Conservation (phyloP, 2,329 filamentous ascomycete genomes). For the Fusarium concolor region DNA sequence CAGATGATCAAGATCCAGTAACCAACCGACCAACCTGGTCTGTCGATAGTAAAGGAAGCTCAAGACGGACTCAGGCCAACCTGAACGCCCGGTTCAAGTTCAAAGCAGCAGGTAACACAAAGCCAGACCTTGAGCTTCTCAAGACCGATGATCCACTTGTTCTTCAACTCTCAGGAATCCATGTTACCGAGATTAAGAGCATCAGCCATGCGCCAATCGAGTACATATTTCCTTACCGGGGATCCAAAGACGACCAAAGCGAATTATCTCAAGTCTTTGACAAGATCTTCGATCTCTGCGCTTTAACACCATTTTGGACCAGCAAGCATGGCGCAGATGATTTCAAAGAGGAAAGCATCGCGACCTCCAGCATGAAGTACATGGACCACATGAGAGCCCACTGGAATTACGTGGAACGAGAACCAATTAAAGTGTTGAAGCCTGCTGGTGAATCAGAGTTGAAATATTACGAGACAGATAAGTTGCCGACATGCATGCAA, state of each 20-base stretch:
- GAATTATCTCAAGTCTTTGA: conserved; percentile 19
- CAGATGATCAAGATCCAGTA: rapidly evolving
- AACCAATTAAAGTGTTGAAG: background rate
- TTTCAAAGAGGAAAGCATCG: background rate
- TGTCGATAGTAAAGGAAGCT: conserved; percentile 13
- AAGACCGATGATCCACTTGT: background rate
- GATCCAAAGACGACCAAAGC: background rate
- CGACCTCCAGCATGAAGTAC: conserved; percentile 19
- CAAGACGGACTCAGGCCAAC: conserved; percentile 20
- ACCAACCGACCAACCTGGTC: conserved; percentile 20
- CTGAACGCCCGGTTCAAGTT: conserved; percentile 22
- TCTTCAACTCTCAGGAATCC: conserved; percentile 8
- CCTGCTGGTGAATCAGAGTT: rapidly evolving
- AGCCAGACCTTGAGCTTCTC: conserved; percentile 10
- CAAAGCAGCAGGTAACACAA: conserved; percentile 9
- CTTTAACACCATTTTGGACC: conserved; percentile 22
- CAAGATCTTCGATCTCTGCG: conserved; percentile 30
- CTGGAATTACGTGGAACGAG: background rate
- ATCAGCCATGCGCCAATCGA: conserved; percentile 26
- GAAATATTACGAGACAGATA: conserved; percentile 6
- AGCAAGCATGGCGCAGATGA: background rate
- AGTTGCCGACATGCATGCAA: conserved; percentile 10
- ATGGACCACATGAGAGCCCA: conserved; percentile 23
- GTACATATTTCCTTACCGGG: conserved; percentile 20
- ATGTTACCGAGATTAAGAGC: background rate